Evolutionary conservation across 78 protist genomes (phyloP).

Genomic region (Emiliania huxleyi): DNA sequence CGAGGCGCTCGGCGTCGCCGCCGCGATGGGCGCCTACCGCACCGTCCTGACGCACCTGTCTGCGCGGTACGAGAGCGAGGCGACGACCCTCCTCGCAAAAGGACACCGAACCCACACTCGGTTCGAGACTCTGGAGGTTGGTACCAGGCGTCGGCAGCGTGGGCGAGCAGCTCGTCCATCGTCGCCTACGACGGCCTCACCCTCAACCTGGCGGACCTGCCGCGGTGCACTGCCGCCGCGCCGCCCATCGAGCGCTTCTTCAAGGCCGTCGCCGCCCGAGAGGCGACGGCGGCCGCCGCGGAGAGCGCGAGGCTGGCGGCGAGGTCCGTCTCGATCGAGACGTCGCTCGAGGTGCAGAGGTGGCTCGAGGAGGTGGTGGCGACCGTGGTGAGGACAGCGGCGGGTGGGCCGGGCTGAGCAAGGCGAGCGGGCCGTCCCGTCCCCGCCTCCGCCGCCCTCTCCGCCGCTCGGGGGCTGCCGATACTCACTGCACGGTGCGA

Average conservation of each 20-base stretch:
- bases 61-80: conserved; percentile 64
- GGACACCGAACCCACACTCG: neutral
- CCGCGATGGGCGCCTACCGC: conserved; percentile 64
- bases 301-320: neutral
- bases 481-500: no score
- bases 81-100: no score
- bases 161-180: neutral
- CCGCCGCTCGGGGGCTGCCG: no score
- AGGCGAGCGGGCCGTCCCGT: no score
- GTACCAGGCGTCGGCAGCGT: no score
- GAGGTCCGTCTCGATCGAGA: neutral
- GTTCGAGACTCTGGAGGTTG: no score
- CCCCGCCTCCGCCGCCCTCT: no score
- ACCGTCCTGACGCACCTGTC: conserved; percentile 82
- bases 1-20: conserved; percentile 76
- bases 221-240: neutral
- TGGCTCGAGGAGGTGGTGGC: neutral
- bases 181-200: neutral
- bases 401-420: no score
- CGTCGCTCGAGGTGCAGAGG: neutral
- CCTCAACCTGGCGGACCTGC: neutral
- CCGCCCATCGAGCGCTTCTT: neutral
- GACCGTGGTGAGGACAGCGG: no score
- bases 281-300: neutral
- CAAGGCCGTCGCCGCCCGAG: neutral